Base-by-base conservation (phyloP, 352 stramenopile species). In the Globisporangium megalacanthum region DNA sequence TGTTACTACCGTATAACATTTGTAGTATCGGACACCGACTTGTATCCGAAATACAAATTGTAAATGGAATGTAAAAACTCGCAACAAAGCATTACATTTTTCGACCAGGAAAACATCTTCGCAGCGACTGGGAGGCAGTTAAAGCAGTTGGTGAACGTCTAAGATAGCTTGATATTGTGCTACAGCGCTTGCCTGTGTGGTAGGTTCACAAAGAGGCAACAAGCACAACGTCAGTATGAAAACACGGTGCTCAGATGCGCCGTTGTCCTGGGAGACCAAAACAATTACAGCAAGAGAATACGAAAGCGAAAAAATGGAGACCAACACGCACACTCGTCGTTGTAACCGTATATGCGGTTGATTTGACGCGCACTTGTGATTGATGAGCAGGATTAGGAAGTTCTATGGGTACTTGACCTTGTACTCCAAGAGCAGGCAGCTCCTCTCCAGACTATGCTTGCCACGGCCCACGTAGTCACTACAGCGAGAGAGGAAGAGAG, bases 131-230 rank as follows among this genome's bases (percentile, higher is more conserved):
- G 97, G 68, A 99, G 95, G 65, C 96, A 99, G 70, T 99, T 99
- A 69, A 99, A 99, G 60, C 92, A 97, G 70, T 99, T 96, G 22
- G 86, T 96, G 69, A 99, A 99, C 8, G 92, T 94, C 33, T 88
- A 73, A 92, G 92, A 98, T 11, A 98, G 69, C 60, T 97, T 97
- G 44, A 97, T 75, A 9, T 75, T 91, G 68, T 97, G 98, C 41
- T n/a, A n/a, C 90, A 73, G 15, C 87, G 77, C 65, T 99, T 99
- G 88, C 79, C 68, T 92, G 77, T 60, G 90, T 92, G 4, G 37
- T 42, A n/a, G n/a, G n/a, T n/a, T n/a, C n/a, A n/a, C n/a, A n/a
- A n/a, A n/a, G n/a, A n/a, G n/a, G n/a, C n/a, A n/a, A n/a, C n/a
- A n/a, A n/a, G n/a, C n/a, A n/a, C n/a, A n/a, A n/a, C n/a, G n/a